A percentile compares a stretch with the other conserved stretches of the same genome.
Evolutionary conservation across 2,329 filamentous ascomycete genomes (phyloP).

Genomic region (Mycocentrospora acerina): DNA sequence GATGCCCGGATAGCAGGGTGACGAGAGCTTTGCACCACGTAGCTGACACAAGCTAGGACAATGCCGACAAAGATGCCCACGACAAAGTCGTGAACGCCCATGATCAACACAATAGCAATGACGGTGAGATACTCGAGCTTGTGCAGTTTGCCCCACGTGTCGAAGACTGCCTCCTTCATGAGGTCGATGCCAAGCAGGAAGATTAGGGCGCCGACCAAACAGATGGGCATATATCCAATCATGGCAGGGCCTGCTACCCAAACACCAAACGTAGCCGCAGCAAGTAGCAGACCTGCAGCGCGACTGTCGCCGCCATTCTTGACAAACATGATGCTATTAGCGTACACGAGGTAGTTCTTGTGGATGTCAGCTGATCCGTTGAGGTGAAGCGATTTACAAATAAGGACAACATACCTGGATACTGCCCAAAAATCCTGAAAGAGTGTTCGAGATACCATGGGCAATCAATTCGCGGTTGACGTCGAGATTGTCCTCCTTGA

Average conservation of each 20-base stretch:
- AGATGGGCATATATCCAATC: constrained; percentile 92
- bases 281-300: constrained; percentile 82
- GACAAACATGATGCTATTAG: constrained; percentile 97
- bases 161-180: constrained; percentile 82
- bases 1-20: constrained; percentile 85
- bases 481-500: constrained; percentile 88
- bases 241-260: constrained; percentile 83
- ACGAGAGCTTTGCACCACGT: constrained; percentile 87
- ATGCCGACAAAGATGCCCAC: constrained; percentile 91
- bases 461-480: constrained; percentile 89
- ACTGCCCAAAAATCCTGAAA: constrained; percentile 84
- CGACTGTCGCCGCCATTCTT: constrained; percentile 86
- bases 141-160: constrained; percentile 86
- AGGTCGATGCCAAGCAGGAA: constrained; percentile 94
- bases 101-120: constrained; percentile 84
- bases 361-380: constrained; percentile 17
- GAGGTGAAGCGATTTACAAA: background rate
- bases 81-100: constrained; percentile 97
- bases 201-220: constrained; percentile 94
- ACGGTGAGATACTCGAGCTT: constrained; percentile 86
- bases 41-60: constrained; percentile 83
- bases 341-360: constrained; percentile 94
- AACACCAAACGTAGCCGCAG: constrained; percentile 74
- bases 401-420: constrained; percentile 59
- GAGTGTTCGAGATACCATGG: constrained; percentile 87